phyloP scores from a whole-genome alignment of 2,329 filamentous ascomycete genomes.

The Basipetospora chlamydospora region DNA sequence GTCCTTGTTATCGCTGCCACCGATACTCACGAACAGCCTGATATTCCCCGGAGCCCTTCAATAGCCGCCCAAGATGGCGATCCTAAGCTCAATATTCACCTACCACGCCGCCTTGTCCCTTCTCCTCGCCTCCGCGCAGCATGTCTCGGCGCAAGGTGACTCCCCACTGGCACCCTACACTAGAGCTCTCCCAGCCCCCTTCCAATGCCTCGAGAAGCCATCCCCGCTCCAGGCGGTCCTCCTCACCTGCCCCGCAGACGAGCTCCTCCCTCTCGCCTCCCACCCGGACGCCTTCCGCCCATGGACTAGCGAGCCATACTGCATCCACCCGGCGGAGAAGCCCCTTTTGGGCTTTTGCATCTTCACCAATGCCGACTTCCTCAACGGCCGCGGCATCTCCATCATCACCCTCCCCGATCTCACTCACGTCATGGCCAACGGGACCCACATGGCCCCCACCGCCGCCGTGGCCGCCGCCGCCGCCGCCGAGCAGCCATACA shows the following conservation, averaged over 20 bases:
- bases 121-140: no score
- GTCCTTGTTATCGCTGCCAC: no score
- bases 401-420: conserved; percentile 4
- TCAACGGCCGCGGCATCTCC: conserved; percentile 1
- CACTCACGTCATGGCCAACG: background rate
- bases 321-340: conserved; percentile 4
- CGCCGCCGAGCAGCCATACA: background rate
- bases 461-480: background rate
- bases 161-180: background rate
- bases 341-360: conserved; percentile 3
- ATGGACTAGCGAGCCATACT: conserved; percentile 6
- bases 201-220: background rate
- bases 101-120: no score
- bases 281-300: conserved; percentile 1
- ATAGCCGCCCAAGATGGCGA: no score
- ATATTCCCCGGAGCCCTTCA: no score
- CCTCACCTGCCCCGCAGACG: conserved; percentile 1
- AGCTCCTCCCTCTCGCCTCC: background rate
- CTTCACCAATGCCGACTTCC: conserved; percentile 6
- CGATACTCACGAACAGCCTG: no score
- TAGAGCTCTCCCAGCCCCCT: background rate
- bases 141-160: no score
- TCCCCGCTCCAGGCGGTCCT: background rate
- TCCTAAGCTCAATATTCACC: no score
- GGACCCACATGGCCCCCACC: background rate